Evolutionary conservation across 225 moss, liverwort and hornwort species (phyloP).

Genomic region (Asterella californica): DNA sequence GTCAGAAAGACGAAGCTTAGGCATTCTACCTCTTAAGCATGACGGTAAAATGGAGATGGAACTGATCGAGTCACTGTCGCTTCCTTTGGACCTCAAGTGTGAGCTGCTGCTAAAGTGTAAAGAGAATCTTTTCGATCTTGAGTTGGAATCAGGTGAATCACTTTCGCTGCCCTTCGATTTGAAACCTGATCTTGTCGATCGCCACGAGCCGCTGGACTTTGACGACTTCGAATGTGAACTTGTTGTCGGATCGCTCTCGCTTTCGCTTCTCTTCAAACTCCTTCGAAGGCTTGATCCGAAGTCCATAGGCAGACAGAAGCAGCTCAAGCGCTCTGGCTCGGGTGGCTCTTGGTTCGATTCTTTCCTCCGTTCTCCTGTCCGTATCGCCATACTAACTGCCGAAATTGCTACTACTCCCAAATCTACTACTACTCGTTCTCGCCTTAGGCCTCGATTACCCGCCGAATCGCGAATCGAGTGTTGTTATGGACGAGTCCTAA

Average conservation of each 20-base stretch:
- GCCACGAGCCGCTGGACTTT: not conserved
- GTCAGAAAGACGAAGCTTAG: not conserved
- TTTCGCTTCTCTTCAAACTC: not conserved
- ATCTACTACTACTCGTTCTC: too few species aligned
- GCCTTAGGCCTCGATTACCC: too few species aligned
- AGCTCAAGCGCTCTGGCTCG: not conserved
- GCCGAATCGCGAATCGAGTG: too few species aligned
- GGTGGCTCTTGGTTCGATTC: too few species aligned
- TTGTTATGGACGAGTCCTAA: too few species aligned
- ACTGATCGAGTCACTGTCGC: not conserved
- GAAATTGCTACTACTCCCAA: too few species aligned
- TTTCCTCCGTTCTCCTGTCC: too few species aligned
- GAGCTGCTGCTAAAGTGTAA: not conserved
- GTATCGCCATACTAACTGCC: too few species aligned
- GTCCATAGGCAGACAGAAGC: slow-evolving; percentile 8
- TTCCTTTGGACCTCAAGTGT: not conserved
- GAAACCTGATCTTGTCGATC: not conserved
- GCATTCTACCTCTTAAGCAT: slow-evolving; percentile 11
- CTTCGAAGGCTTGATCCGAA: not conserved
- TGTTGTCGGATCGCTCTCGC: not conserved
- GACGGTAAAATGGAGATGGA: not conserved
- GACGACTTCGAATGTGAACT: not conserved
- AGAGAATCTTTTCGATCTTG: not conserved
- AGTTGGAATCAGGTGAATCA: not conserved
- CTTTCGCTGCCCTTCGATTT: not conserved